Conservation (phyloP, 2,329 filamentous ascomycete genomes). For the Neopestalotiopsis sp. region DNA sequence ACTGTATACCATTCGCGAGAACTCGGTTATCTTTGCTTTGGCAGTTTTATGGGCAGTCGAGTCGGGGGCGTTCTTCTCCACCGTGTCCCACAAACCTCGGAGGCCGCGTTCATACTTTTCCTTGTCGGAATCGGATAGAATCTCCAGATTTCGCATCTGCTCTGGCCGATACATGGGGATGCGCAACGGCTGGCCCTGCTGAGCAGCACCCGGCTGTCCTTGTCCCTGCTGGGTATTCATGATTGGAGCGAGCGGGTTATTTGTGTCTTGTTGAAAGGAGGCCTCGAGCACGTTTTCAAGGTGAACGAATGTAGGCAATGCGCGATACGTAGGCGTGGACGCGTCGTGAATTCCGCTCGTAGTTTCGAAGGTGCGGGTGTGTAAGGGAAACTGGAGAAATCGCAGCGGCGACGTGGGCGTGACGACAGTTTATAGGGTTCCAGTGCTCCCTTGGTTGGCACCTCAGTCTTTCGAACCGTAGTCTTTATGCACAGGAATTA, state of each 20-base stretch:
- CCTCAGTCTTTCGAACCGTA: no score
- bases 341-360: not conserved
- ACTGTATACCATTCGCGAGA: constrained; percentile 59
- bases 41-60: constrained; percentile 55
- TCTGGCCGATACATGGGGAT: constrained; percentile 54
- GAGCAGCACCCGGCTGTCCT: constrained; percentile 25
- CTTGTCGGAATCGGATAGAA: constrained; percentile 60
- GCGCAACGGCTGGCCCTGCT: constrained; percentile 22
- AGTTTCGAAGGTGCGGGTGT: no score
- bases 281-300: no score
- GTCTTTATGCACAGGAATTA: no score
- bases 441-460: no score
- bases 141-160: constrained; percentile 54
- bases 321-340: not conserved
- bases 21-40: constrained; percentile 63
- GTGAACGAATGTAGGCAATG: not conserved
- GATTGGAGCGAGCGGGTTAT: not conserved
- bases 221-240: constrained; percentile 28
- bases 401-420: no score
- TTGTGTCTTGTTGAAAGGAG: no score
- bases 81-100: constrained; percentile 53
- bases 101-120: constrained; percentile 64
- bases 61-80: constrained; percentile 52
- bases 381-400: no score
- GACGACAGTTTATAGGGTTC: no score